Percentiles rank a stretch among this genome's conserved stretches.
Evolutionary conservation across 345 rosid species (phyloP).

Genomic region (Eucalyptus regnans): DNA sequence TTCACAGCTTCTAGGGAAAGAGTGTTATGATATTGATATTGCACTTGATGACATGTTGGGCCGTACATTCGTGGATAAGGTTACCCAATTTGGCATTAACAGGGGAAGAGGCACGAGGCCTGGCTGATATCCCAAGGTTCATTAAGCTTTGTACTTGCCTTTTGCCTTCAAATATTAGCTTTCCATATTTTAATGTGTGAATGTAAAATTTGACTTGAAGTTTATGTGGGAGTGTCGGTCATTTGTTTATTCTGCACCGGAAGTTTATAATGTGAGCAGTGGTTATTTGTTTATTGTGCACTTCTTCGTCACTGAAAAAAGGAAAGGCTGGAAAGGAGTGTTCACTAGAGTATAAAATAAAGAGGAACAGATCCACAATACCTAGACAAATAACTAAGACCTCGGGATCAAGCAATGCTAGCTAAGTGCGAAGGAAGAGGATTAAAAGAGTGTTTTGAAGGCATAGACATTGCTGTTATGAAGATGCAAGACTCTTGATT

Average conservation of each 20-base stretch:
- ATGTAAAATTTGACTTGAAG: neutral
- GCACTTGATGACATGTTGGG: conserved; percentile 84
- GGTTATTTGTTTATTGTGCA: neutral
- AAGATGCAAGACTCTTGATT: neutral
- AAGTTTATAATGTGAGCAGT: neutral
- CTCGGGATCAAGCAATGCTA: neutral
- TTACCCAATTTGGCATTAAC: conserved; percentile 37
- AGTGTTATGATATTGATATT: conserved; percentile 56
- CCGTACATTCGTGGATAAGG: conserved; percentile 61
- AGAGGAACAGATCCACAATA: neutral
- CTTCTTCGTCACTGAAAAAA: neutral
- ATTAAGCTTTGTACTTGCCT: neutral
- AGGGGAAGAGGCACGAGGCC: conserved; percentile 30
- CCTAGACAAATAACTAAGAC: neutral
- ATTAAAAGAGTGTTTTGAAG: neutral
- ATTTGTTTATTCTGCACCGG: neutral
- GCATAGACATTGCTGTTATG: neutral
- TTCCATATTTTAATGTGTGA: neutral
- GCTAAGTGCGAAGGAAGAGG: neutral
- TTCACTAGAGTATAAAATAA: neutral
- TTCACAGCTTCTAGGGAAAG: conserved; percentile 74
- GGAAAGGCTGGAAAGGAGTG: neutral
- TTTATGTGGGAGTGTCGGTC: neutral
- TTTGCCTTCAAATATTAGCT: neutral
- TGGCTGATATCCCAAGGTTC: conserved; percentile 1